Evolutionary conservation across 306 rosid genomes (phyloP).

Genomic region (Abrus precatorius): DNA sequence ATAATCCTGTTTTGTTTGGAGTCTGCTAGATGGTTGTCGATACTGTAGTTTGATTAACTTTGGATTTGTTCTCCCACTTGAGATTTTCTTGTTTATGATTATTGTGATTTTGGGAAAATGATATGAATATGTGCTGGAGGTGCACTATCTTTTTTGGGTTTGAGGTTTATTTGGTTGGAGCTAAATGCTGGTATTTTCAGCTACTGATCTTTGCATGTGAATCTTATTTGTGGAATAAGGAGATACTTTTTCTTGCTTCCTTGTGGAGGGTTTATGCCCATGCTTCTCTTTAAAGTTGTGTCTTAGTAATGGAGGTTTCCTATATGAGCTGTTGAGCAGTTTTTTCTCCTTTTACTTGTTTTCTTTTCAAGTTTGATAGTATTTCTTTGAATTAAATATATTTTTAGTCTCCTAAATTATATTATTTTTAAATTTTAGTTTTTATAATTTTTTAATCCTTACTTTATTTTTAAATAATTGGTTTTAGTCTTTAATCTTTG

Average conservation of each 20-base stretch:
- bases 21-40: slow-evolving; percentile 18
- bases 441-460: too few relatives aligned
- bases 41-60: background rate
- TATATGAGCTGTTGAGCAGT: too few relatives aligned
- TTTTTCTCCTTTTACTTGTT: too few relatives aligned
- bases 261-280: background rate
- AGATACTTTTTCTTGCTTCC: slow-evolving; percentile 3
- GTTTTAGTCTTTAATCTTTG: too few relatives aligned
- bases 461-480: too few relatives aligned
- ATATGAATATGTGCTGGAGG: background rate
- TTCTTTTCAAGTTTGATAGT: too few relatives aligned
- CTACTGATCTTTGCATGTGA: background rate
- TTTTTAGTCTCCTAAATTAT: too few relatives aligned
- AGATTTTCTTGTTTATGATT: background rate
- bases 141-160: background rate
- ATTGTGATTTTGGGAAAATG: slow-evolving; percentile 1
- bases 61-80: background rate
- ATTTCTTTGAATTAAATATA: too few relatives aligned
- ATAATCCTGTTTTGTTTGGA: background rate
- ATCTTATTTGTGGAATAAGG: background rate
- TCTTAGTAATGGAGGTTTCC: background rate
- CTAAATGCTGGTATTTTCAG: background rate
- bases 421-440: too few relatives aligned
- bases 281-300: background rate
- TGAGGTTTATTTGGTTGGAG: background rate